Percentiles rank a stretch among this genome's conserved stretches.
Evolutionary conservation across 768 basidiomycete genomes (phyloP).

Genomic region (Trametes meyenii): DNA sequence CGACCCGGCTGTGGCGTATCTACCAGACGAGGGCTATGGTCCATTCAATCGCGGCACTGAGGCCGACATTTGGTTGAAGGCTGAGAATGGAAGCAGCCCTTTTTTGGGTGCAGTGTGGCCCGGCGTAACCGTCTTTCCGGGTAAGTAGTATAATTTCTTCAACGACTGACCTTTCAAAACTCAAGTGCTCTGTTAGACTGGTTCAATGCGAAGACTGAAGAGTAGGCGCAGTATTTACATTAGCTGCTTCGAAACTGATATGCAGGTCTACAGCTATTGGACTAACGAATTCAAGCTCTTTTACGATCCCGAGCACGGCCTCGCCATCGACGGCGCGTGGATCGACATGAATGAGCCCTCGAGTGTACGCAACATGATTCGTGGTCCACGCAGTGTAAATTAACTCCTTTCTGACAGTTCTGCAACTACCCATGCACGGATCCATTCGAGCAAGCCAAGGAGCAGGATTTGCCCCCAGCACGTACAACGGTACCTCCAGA

Average conservation of each 20-base stretch:
- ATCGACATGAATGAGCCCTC: conserved; percentile 79
- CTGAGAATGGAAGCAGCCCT: conserved; percentile 57
- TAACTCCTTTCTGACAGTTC: conserved; percentile 45
- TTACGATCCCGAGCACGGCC: conserved; percentile 52
- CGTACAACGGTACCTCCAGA: conserved; percentile 53
- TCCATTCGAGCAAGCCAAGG: conserved; percentile 57
- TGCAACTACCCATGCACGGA: conserved; percentile 63
- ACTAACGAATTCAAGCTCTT: conserved; percentile 59
- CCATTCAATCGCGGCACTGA: conserved; percentile 57
- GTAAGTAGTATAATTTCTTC: too few species aligned
- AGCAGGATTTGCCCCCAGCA: conserved; percentile 56
- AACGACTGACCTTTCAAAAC: conserved; percentile 19
- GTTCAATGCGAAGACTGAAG: conserved; percentile 57
- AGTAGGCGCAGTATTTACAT: conserved; percentile 38
- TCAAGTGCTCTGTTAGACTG: conserved; percentile 52
- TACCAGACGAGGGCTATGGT: conserved; percentile 50
- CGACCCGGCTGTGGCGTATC: conserved; percentile 66
- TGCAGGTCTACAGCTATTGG: conserved; percentile 53
- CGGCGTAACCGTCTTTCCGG: conserved; percentile 38
- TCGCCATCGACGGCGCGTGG: conserved; percentile 75
- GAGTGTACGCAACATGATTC: conserved; percentile 44
- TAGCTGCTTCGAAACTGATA: neutral
- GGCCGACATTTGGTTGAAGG: conserved; percentile 62
- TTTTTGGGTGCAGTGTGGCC: conserved; percentile 65
- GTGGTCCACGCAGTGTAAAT: neutral